Evolutionary conservation across 306 rosid species (phyloP), one percentile per base, ranked within the genome.

Genomic region (Pterocarpus santalinus): DNA sequence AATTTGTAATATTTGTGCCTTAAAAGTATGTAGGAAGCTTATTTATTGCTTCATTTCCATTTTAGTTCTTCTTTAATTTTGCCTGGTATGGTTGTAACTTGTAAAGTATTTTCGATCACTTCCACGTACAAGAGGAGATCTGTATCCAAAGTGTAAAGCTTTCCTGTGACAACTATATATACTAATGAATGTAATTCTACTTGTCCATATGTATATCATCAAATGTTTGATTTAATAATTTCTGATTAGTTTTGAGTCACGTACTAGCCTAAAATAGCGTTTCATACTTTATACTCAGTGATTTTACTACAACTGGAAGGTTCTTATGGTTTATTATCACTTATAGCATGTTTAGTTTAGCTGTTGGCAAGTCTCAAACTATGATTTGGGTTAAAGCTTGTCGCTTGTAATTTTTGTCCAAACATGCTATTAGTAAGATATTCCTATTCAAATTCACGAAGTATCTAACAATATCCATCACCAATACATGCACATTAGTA

Each of bases 51-150:
- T 53, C 79, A 56, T 49, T 75, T 75, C 61, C 62, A 34, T 34
- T 81, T 57, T 68, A n/a, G 61, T 87, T 44, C 69, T 55, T 84
- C 57, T 36, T 66, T 46, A 15, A 34, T 72, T 79, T 87, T 77
- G 70, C 34, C 62, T 77, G 76, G 64, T 71, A 38, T 80, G 76
- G 44, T 86, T 85, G 88, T 86, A 85, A 83, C 81, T 65, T 72
- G 87, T 85, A 82, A 79, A 88, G 77, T 77, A 12, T 49, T 83
- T 57, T 84, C 72, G 0, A 0, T 22, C 28, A 22, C 81, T 33
- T 79, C 75, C 70, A 61, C 72, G 16, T 79, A 80, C 60, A 22
- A 22, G 28, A 12, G 16, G 49, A 82, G 36, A 76, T 57, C 28
- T 84, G 80, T 84, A 79, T 70, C 66, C 65, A 60, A 15, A 67